These are phyloP conservation scores for Pythium phragmiticola DNA, from an alignment of 352 stramenopile species.

Conservation along the genomic window DNA sequence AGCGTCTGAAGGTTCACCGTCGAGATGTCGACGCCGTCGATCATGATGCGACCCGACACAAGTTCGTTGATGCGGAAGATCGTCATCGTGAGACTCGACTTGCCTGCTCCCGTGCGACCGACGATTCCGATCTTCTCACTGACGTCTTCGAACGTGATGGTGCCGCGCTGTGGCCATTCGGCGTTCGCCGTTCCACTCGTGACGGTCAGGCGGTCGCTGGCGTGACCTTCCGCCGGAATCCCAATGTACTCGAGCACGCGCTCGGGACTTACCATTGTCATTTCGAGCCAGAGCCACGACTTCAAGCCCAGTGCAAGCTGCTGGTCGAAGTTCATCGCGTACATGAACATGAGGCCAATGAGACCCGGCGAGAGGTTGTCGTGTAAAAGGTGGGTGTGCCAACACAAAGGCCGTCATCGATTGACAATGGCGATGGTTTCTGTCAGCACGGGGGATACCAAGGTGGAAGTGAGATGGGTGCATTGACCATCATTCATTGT, in stretches of 20 bases:
- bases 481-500: too few relatives aligned
- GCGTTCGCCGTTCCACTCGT: constrained; percentile 18
- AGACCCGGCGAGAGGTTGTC: too few relatives aligned
- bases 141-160: constrained; percentile 78
- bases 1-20: constrained; percentile 29
- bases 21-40: constrained; percentile 45
- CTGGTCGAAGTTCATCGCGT: too few relatives aligned
- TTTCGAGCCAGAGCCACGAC: constrained; percentile 31
- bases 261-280: constrained; percentile 61
- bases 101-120: constrained; percentile 12
- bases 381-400: too few relatives aligned
- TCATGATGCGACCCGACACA: constrained; percentile 50
- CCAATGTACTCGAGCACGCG: constrained; percentile 46
- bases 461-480: too few relatives aligned
- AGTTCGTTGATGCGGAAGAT: constrained; percentile 22
- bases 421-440: too few relatives aligned
- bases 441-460: too few relatives aligned
- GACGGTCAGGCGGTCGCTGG: not conserved
- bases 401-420: too few relatives aligned
- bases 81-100: constrained; percentile 21
- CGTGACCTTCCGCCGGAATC: constrained; percentile 30
- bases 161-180: constrained; percentile 66
- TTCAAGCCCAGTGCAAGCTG: too few relatives aligned
- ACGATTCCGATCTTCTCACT: constrained; percentile 74
- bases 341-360: too few relatives aligned